Evolutionary conservation across 371 early-diverging fungal species (phyloP).

Genomic region (Dinochytrium kinnereticum): DNA sequence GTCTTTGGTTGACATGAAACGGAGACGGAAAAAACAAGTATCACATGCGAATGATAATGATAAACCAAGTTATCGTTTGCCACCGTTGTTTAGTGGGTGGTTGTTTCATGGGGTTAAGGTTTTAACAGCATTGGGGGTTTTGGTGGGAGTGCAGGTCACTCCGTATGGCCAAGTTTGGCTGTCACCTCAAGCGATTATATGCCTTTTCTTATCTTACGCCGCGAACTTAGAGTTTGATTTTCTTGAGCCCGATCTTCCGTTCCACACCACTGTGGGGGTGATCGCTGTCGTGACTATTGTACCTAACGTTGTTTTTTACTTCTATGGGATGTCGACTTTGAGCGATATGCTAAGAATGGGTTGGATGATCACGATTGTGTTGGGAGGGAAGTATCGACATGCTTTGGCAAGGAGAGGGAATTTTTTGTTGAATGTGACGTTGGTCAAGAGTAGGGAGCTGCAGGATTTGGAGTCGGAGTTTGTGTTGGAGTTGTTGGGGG

Average conservation of each 20-base stretch:
- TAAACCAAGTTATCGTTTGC: too few species aligned
- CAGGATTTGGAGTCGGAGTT: slow-evolving; percentile 6
- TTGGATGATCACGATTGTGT: background rate
- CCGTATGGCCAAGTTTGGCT: background rate
- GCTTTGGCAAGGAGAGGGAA: background rate
- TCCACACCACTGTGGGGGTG: background rate
- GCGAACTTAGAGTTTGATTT: background rate
- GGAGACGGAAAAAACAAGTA: background rate
- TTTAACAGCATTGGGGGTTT: background rate
- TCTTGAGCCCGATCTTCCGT: background rate
- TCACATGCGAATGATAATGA: background rate
- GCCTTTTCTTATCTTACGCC: background rate
- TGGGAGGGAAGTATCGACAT: background rate
- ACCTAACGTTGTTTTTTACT: background rate
- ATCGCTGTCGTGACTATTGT: background rate
- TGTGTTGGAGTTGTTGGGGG: background rate
- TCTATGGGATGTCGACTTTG: background rate
- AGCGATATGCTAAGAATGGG: background rate
- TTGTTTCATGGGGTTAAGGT: background rate
- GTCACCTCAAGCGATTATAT: background rate
- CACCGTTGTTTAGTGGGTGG: background rate
- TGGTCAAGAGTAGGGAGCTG: background rate
- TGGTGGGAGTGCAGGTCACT: background rate
- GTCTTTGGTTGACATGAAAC: background rate
- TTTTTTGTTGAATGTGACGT: background rate